Base-by-base conservation (phyloP, 2,329 filamentous ascomycete genomes). In the Curvularia eragrostidis region DNA sequence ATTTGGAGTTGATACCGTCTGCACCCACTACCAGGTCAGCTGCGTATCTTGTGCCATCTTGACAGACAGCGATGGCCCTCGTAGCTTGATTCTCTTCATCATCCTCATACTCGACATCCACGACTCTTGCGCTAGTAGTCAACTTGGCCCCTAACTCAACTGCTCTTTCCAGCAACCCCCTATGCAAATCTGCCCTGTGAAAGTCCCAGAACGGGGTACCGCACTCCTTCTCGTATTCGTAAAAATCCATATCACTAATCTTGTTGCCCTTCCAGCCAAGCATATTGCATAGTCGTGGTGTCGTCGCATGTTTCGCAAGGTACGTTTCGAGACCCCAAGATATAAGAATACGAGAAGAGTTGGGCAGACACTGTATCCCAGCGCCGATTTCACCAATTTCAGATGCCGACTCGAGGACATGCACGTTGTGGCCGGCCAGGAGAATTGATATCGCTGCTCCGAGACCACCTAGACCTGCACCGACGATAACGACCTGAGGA, bases 391-490 rank as follows among this genome's bases (percentile, higher is more conserved):
- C 82, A 26, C 75, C 77, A 44, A 84, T 81, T 26, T 80, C 72
- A 23, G 74, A 57, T 5, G 83, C 79, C 19, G 78, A 70, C 65
- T 85, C 83, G 48, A 84, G 78, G 19, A 84, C 75, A 0, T 74
- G 78, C 6, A 84, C 81, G 21, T 71, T 69, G 65, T 84, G 82
- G 21, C 82, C 80, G 23, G 77, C 77, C 8, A 82, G 73, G 1
- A 78, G 72, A 39, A 80, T 76, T 3, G 78, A 71, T 56, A 84
- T 82, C n/a, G 80, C 80, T 21, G 81, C 80, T 10, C 78, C 82
- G 8, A 87, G 75, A 5, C 84, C 84, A 23, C 83, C 82, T 19
- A 86, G 76, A 5, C 84, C 84, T 9, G 83, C 84, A n/a, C 84
- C 84, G 19, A 85, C 79, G 24, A 86, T 74, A 21, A 85, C 77